A percentile compares a stretch with the other conserved stretches of the same genome.
Evolutionary conservation across 1,284 basidiomycete species (phyloP).

Genomic region (Cryptococcus amylolentus): DNA sequence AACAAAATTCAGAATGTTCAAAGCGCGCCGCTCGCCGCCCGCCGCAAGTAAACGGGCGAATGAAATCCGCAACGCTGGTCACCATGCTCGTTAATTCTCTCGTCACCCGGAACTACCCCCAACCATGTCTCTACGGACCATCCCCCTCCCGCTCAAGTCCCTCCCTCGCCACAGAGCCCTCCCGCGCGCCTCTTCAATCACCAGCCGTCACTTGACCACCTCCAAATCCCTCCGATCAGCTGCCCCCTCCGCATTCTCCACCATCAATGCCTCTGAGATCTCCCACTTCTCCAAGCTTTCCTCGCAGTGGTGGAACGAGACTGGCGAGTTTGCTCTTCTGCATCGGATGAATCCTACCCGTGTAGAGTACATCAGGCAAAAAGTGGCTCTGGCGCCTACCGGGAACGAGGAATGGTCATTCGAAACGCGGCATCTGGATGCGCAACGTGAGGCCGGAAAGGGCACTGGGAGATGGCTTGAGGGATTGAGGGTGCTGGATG

Average conservation of each 20-base stretch:
- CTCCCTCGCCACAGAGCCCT: background rate
- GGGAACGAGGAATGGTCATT: slow-evolving; percentile 55
- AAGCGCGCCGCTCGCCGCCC: no score
- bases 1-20: background rate
- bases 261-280: slow-evolving; percentile 76
- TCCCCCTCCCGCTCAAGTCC: background rate
- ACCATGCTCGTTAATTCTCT: background rate
- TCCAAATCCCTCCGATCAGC: slow-evolving; percentile 2
- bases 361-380: slow-evolving; percentile 78
- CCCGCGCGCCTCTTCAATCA: background rate
- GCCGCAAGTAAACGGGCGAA: background rate
- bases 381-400: slow-evolving; percentile 58
- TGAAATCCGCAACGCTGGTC: background rate
- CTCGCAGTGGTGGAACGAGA: slow-evolving; percentile 94
- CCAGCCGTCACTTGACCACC: slow-evolving; percentile 1
- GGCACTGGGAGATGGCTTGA: slow-evolving; percentile 52
- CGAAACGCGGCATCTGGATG: slow-evolving; percentile 43
- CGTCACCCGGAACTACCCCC: background rate
- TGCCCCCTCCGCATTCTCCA: slow-evolving; percentile 38
- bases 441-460: slow-evolving; percentile 34
- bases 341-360: slow-evolving; percentile 95
- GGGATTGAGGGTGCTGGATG: slow-evolving; percentile 70
- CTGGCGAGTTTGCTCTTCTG: slow-evolving; percentile 82
- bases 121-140: background rate
- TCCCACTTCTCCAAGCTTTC: slow-evolving; percentile 89